Evolutionary conservation across 352 stramenopile species (phyloP).

Genomic region (Phytophthora pluvialis): DNA sequence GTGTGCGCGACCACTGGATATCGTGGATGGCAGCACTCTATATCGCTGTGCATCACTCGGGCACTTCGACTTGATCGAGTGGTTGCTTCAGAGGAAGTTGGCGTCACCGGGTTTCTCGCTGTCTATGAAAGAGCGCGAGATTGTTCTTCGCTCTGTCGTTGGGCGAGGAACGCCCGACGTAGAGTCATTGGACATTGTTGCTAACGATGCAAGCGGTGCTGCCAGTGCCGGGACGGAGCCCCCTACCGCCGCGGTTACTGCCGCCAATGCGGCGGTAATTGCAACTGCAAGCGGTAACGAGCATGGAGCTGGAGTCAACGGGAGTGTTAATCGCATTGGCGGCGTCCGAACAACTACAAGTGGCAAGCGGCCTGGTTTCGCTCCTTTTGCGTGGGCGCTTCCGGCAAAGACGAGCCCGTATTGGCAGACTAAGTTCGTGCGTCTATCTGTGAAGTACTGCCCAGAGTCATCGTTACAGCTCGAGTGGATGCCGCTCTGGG

Average conservation of each 20-base stretch:
- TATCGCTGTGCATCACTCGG: constrained; percentile 24
- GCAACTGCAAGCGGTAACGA: constrained; percentile 21
- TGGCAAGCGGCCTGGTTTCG: constrained; percentile 24
- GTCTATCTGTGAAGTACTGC: constrained; percentile 30
- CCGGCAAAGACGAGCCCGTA: constrained; percentile 35
- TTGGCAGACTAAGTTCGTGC: constrained; percentile 37
- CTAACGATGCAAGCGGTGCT: constrained; percentile 1
- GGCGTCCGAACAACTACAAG: constrained; percentile 5
- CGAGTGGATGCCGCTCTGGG: constrained; percentile 42
- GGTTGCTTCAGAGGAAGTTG: constrained; percentile 32
- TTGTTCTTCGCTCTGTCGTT: constrained; percentile 35
- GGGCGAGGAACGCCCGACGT: constrained; percentile 22
- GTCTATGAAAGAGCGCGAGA: constrained; percentile 32
- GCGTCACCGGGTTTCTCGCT: constrained; percentile 27
- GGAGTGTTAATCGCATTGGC: constrained; percentile 5
- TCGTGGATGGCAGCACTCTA: constrained; percentile 34
- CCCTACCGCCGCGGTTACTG: constrained; percentile 18
- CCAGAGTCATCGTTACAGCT: constrained; percentile 27
- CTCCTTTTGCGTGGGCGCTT: constrained; percentile 40
- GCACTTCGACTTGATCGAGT: constrained; percentile 42
- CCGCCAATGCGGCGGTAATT: constrained; percentile 4
- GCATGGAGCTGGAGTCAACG: background rate
- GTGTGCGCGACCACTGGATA: constrained; percentile 21
- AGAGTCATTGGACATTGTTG: constrained; percentile 17
- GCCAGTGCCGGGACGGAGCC: background rate